A percentile compares a stretch with the other conserved stretches of the same genome.
Conservation (phyloP, 352 stramenopile genomes). For the Poterioochromonas sp. region DNA sequence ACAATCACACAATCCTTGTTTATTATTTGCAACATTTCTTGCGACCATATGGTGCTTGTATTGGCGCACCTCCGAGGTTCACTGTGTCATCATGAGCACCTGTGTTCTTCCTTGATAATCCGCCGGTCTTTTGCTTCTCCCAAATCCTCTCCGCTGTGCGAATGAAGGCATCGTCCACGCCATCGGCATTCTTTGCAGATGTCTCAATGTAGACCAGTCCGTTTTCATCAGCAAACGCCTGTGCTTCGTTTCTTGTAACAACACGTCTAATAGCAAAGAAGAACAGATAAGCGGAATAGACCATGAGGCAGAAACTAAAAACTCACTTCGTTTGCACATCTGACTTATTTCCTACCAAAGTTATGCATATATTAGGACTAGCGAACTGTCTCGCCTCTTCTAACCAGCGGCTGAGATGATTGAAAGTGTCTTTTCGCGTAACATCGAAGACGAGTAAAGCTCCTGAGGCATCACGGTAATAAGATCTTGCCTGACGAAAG, state of each 20-base stretch:
- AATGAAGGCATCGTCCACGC: conserved; percentile 28
- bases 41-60: background rate
- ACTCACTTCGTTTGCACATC: conserved; percentile 2
- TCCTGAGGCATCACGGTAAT: conserved; percentile 23
- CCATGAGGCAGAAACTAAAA: background rate
- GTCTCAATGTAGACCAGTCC: conserved; percentile 12
- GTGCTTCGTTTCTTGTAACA: background rate
- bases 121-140: background rate
- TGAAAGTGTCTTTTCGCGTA: background rate
- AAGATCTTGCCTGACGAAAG: conserved; percentile 13
- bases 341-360: conserved; percentile 19
- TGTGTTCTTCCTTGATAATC: background rate
- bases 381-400: conserved; percentile 2
- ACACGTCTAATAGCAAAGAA: background rate
- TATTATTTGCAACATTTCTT: conserved; percentile 18
- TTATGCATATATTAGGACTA: conserved; percentile 7
- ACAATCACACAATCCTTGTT: too few species aligned
- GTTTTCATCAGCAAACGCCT: conserved; percentile 19
- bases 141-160: background rate
- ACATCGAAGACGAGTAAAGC: conserved; percentile 26
- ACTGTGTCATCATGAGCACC: background rate
- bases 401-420: conserved; percentile 14
- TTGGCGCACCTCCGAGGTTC: background rate
- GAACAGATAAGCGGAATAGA: background rate
- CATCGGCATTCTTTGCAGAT: conserved; percentile 14